Evolutionary conservation across 306 rosid genomes (phyloP).

Genomic region (Cicer cuneatum): DNA sequence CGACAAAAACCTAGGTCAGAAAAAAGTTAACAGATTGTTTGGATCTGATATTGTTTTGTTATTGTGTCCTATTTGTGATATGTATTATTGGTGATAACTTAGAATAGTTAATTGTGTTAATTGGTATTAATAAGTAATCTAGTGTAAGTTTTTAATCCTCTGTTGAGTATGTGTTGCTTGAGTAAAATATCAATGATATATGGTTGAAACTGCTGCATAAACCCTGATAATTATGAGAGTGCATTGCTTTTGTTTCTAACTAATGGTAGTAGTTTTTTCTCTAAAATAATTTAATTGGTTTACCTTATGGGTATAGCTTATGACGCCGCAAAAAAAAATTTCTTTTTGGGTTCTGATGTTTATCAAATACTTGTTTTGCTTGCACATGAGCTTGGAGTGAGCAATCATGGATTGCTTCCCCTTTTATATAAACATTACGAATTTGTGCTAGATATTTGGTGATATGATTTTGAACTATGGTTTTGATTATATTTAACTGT

Average conservation of each 20-base stretch:
- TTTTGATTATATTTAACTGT: not conserved
- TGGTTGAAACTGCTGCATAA: not conserved
- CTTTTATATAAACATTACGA: not conserved
- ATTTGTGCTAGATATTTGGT: not conserved
- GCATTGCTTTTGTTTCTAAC: not conserved
- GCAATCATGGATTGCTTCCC: not conserved
- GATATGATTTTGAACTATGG: not conserved
- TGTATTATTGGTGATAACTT: not conserved
- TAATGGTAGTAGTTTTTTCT: not conserved
- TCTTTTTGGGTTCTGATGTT: not conserved
- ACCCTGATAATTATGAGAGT: not conserved
- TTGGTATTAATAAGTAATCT: not conserved
- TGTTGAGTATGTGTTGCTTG: not conserved
- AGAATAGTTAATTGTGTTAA: not conserved
- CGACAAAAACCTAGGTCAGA: slow-evolving; percentile 72
- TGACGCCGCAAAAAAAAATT: not conserved
- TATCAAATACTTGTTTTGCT: not conserved
- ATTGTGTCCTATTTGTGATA: not conserved
- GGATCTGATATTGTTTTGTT: not conserved
- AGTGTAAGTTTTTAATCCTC: not conserved
- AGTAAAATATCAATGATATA: not conserved
- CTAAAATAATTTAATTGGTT: not conserved
- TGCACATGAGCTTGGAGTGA: no score
- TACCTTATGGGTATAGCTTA: not conserved
- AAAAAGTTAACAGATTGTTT: not conserved